Base-by-base conservation (phyloP, 371 early-diverging fungal genomes). In the Mucor lusitanicus region DNA sequence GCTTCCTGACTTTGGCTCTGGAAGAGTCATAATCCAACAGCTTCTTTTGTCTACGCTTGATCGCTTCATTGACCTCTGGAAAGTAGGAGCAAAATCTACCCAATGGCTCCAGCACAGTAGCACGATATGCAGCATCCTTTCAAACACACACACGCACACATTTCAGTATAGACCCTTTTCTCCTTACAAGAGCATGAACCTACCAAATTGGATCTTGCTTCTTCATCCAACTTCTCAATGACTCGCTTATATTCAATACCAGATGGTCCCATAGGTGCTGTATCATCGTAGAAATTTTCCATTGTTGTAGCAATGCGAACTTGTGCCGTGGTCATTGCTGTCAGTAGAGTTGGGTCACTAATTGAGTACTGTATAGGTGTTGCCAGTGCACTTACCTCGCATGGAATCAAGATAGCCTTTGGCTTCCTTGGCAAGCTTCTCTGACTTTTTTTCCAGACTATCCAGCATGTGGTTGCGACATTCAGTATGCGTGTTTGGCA, bases 61-160 rank as follows among this genome's bases (percentile, higher is more conserved):
- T 92, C 4, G 94, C 91, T 64, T 96, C 95, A 73, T 96, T 94
- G 68, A 95, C 88, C 67, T 95, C 94, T 6, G 98, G 97, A 75
- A 99, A 93, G 64, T 91, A 94, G 12, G 91, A 90, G 42, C 90
- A 87, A 74, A 91, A 92, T 66, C 92, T 87, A 21, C 90, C 93
- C 39, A 97, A 77, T 6, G 98, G 97, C 40, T 97, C 94, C 57
- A 97, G 73, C 1, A 97, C 95, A 17, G 97, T 92, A 2, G 87
- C 79, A 42, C 92, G 85, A 77, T 91, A 96, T 21, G 86, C 90
- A 6, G 87, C 79, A 71, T 96, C 96, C 92, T 85, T 53, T 53
- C 23, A 83, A 37, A 35, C n/a, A 15, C n/a, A n/a, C n/a, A n/a
- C n/a, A n/a, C n/a, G n/a, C n/a, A n/a, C 28, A 40, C 13, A 35